These are phyloP conservation scores for Leccinum sublutescens DNA, from an alignment of 768 basidiomycete species.

Conservation along the genomic window DNA sequence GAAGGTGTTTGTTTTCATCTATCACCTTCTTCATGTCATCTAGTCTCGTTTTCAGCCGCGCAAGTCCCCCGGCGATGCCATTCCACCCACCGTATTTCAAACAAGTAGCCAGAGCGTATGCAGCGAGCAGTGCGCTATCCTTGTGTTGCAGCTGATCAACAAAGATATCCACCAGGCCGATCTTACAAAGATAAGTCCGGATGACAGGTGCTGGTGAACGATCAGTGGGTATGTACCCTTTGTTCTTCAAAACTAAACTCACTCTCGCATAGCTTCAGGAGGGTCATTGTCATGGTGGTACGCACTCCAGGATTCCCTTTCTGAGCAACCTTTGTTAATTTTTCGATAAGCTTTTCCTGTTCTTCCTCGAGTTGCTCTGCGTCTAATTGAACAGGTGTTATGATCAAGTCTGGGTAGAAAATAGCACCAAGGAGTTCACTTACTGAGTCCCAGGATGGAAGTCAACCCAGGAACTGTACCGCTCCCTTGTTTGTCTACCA, in stretches of 20 bases:
- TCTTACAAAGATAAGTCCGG: constrained; percentile 5
- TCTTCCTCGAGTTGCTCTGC: not conserved
- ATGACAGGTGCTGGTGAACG: not conserved
- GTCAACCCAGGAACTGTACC: not conserved
- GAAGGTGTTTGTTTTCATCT: constrained; percentile 3
- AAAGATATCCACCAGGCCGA: constrained; percentile 13
- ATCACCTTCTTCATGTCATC: constrained; percentile 15
- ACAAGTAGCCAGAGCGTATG: constrained; percentile 20
- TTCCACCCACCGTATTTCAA: constrained; percentile 15
- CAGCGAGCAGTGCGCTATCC: constrained; percentile 19
- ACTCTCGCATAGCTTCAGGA: constrained; percentile 25
- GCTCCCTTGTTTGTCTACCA: not conserved
- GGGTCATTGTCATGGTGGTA: constrained; percentile 24
- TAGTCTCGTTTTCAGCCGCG: not conserved
- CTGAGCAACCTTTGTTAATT: not conserved
- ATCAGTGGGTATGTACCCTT: not conserved
- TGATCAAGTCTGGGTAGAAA: not conserved
- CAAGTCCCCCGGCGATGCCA: not conserved
- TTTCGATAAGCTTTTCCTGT: not conserved
- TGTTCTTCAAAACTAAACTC: not conserved
- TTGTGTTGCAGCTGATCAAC: constrained; percentile 14
- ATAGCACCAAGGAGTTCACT: not conserved
- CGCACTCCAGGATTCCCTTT: constrained; percentile 12
- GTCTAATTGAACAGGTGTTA: constrained; percentile 1
- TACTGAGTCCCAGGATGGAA: constrained; percentile 20